A percentile compares a stretch with the other conserved stretches of the same genome.
Evolutionary conservation across 163 green algal species (phyloP).

Genomic region (Scenedesmus sp.): DNA sequence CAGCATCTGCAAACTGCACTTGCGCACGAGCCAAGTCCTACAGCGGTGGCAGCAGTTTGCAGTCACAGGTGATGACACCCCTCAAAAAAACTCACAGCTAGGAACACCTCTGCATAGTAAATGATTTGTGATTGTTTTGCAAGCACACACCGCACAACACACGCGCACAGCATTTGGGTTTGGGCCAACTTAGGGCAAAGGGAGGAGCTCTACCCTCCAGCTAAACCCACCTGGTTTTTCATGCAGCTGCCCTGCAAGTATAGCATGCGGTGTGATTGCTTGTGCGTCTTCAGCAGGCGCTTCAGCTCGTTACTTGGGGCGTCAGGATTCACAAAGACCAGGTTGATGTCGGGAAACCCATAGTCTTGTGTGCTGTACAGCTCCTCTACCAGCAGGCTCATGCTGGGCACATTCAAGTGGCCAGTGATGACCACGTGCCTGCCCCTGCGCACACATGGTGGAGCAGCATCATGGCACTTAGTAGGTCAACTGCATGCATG

Average conservation of each 20-base stretch:
- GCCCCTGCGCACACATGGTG: background rate
- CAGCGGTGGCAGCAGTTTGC: background rate
- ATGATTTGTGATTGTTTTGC: too few relatives aligned
- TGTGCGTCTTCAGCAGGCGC: constrained; percentile 37
- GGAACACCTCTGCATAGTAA: background rate
- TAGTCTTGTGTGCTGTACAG: constrained; percentile 22
- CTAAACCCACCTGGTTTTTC: constrained; percentile 21
- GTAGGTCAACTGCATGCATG: background rate
- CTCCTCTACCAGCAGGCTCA: constrained; percentile 13
- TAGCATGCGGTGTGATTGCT: constrained; percentile 34
- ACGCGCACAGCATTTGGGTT: too few relatives aligned
- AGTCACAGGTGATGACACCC: too few relatives aligned
- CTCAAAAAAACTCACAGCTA: too few relatives aligned
- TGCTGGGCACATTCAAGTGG: constrained; percentile 8
- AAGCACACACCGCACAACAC: too few relatives aligned
- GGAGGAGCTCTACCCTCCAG: too few relatives aligned
- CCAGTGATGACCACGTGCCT: constrained; percentile 43
- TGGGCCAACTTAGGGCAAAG: too few relatives aligned
- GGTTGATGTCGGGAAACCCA: constrained; percentile 34
- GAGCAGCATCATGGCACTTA: background rate
- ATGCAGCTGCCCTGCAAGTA: constrained; percentile 50
- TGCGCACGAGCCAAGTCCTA: constrained; percentile 39
- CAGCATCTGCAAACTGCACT: constrained; percentile 2
- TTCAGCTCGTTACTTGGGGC: constrained; percentile 23
- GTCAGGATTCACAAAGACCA: constrained; percentile 15